Evolutionary conservation across 2,329 filamentous ascomycete species (phyloP), one percentile per base, ranked within the genome.

Genomic region (Colletotrichum siamense): DNA sequence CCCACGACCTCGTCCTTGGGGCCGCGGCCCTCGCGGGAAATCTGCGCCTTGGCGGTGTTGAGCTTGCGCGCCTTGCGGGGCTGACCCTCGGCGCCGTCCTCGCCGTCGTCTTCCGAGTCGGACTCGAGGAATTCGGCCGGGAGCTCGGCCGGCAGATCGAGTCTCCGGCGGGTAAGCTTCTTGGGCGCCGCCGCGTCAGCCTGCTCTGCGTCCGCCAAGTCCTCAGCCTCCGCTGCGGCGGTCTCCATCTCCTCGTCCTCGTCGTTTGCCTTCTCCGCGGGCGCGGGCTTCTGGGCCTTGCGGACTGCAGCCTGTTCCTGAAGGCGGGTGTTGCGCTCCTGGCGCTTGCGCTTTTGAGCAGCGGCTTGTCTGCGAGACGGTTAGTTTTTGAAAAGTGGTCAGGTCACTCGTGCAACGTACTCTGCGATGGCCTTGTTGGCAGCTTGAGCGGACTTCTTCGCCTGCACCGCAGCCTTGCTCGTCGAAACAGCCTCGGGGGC

Each of bases 401-500:
- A 13, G 44, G 12, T 52, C n/a, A 24, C 44, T 5, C 9, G 10
- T 16, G 52, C 3, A 18, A 74, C 89, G 77, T 82, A 92, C 91
- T 89, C 85, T 79, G 89, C 87, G 8, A 87, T 88, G 26, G 88
- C 89, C 75, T 89, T 88, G 74, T 87, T 85, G 49, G 87, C 87
- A 16, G 85, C 87, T 76, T 89, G 85, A 2, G 86, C 85, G 5
- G 87, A 86, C 78, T 88, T 86, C 76, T 87, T 86, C 26, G 86
- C 84, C 75, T 88, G 84, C 16, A 84, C 86, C 2, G 89, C 89
- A 5, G 87, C 89, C 64, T 86, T 85, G 15, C 84, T 82, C 2
- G 89, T 90, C 1, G 91, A 92, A n/a, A 92, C 87, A 5, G 89
- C 90, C 82, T 92, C 91, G 10, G 91, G 91, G 0, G 90, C 90